A percentile compares a stretch with the other conserved stretches of the same genome.
Conservation (phyloP, 129 eudicot species). For the Chrysanthemum lavandulifolium region DNA sequence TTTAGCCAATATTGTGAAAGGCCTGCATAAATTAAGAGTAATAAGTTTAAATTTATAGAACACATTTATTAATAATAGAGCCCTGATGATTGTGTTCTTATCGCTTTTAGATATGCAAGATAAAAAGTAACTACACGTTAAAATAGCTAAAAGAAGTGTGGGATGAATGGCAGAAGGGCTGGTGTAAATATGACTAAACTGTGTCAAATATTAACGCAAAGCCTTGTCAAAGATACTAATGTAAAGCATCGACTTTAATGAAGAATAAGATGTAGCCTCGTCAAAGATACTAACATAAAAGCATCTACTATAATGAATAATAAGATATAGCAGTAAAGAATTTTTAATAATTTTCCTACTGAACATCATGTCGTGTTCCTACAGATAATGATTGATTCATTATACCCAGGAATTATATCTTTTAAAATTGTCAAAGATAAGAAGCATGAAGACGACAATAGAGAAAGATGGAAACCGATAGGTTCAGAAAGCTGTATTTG, state of each 20-base stretch:
- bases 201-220: background rate
- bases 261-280: too few relatives aligned
- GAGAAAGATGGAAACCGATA: background rate
- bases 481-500: background rate
- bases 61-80: background rate
- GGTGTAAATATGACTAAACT: background rate
- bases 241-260: too few relatives aligned
- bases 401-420: too few relatives aligned
- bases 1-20: constrained; percentile 79
- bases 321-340: too few relatives aligned
- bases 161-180: constrained; percentile 10
- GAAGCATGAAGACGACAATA: too few relatives aligned
- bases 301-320: too few relatives aligned
- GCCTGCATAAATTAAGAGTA: constrained; percentile 54
- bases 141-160: background rate
- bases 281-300: too few relatives aligned
- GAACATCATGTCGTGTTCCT: too few relatives aligned
- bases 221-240: background rate
- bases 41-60: background rate
- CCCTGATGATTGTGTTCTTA: background rate
- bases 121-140: background rate
- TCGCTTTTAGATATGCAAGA: constrained; percentile 11
- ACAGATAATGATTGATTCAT: too few relatives aligned
- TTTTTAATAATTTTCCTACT: too few relatives aligned
- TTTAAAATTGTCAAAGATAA: too few relatives aligned